Evolutionary conservation across 345 rosid species (phyloP).

Genomic region (Microcos paniculata): DNA sequence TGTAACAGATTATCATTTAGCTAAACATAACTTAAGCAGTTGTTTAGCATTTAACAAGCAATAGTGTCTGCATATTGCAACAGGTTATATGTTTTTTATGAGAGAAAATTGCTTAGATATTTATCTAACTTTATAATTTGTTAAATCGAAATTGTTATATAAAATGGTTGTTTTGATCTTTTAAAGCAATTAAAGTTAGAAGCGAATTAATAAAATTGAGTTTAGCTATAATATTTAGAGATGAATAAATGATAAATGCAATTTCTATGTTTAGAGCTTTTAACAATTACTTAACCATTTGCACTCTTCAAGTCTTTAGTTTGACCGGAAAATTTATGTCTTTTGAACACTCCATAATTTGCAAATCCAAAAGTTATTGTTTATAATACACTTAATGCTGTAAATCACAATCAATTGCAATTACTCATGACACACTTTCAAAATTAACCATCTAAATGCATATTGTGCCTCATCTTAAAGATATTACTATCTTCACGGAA

Average conservation of each 20-base stretch:
- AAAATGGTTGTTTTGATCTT: background rate
- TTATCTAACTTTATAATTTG: background rate
- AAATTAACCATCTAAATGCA: background rate
- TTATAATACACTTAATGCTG: too few species aligned
- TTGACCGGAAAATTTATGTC: background rate
- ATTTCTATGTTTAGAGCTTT: background rate
- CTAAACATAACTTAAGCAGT: background rate
- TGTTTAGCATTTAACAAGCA: background rate
- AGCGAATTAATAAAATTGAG: background rate
- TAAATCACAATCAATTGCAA: too few species aligned
- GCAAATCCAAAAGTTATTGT: background rate
- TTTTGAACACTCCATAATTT: background rate
- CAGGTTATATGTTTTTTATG: background rate
- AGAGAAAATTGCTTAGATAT: background rate
- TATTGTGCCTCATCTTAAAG: too few species aligned
- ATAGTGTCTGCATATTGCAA: background rate
- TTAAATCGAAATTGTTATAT: background rate
- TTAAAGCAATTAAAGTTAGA: background rate
- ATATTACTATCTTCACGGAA: too few species aligned
- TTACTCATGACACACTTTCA: background rate
- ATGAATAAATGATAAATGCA: constrained; percentile 4
- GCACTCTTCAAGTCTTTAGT: background rate
- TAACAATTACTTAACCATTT: background rate
- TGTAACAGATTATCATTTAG: background rate
- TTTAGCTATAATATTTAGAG: background rate